phyloP scores from a whole-genome alignment of 805 yeast species.

The Yarrowia sp. region DNA sequence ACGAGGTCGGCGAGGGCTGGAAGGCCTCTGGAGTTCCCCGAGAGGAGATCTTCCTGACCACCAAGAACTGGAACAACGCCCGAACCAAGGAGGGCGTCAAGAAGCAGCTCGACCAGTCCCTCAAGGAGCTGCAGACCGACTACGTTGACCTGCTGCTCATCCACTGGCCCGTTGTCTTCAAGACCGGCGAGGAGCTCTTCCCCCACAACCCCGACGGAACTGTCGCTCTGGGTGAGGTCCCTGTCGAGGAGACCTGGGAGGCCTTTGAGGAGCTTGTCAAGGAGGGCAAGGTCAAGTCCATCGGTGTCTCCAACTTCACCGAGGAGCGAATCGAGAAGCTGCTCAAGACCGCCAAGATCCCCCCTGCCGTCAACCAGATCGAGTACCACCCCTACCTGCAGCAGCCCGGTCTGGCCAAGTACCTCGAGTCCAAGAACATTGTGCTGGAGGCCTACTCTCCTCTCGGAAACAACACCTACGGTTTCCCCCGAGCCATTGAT shows the following conservation, averaged over 20 bases:
- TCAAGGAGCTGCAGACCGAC: conserved; percentile 55
- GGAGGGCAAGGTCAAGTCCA: conserved; percentile 62
- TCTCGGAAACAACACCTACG: conserved; percentile 49
- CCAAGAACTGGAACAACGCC: conserved; percentile 50
- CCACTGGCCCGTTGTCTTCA: conserved; percentile 61
- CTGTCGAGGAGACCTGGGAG: conserved; percentile 61
- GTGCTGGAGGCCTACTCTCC: conserved; percentile 69
- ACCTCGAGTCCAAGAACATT: conserved; percentile 56
- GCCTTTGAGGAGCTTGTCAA: conserved; percentile 63
- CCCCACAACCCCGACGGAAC: conserved; percentile 62
- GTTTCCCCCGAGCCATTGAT: conserved; percentile 52
- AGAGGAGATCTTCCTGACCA: conserved; percentile 54
- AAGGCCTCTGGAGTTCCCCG: conserved; percentile 64
- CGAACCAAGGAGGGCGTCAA: conserved; percentile 54
- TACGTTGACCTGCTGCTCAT: conserved; percentile 64
- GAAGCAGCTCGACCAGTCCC: conserved; percentile 54
- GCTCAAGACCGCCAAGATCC: conserved; percentile 54
- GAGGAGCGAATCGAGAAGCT: conserved; percentile 65
- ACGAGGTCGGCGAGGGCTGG: conserved; percentile 62
- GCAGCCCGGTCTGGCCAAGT: conserved; percentile 55
- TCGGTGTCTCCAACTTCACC: conserved; percentile 84
- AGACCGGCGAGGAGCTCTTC: conserved; percentile 51
- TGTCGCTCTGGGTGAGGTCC: conserved; percentile 64
- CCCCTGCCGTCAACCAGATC: conserved; percentile 77
- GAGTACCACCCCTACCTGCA: conserved; percentile 61